These are phyloP conservation scores for Rhinocladiella similis DNA, from an alignment of 2,329 filamentous ascomycete species.

Conservation along the genomic window DNA sequence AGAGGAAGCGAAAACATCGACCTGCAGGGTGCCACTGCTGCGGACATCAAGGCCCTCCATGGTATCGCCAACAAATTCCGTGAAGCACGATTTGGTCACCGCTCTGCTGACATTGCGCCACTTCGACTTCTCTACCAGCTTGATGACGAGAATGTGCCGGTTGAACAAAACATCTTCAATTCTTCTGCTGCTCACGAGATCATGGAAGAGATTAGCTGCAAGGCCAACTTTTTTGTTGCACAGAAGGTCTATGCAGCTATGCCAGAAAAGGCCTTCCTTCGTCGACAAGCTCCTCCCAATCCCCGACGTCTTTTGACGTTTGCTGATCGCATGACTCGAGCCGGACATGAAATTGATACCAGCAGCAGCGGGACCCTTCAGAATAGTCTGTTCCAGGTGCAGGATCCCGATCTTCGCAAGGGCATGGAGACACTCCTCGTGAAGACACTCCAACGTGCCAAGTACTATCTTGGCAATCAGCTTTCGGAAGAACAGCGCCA, in stretches of 20 bases:
- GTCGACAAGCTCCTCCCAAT: conserved; percentile 82
- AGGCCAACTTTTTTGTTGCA: conserved; percentile 86
- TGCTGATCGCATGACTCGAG: conserved; percentile 85
- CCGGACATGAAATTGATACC: conserved; percentile 87
- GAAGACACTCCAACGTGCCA: conserved; percentile 94
- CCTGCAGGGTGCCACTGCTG: conserved; percentile 65
- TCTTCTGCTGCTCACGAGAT: conserved; percentile 86
- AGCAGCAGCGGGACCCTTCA: conserved; percentile 88
- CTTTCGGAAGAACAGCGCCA: conserved; percentile 73
- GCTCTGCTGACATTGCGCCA: conserved; percentile 75
- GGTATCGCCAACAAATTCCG: conserved; percentile 86
- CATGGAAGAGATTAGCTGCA: conserved; percentile 92
- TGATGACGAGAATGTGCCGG: conserved; percentile 96
- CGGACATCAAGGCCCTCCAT: conserved; percentile 78
- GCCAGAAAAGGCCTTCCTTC: conserved; percentile 89
- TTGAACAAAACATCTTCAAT: conserved; percentile 95
- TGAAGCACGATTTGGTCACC: conserved; percentile 79
- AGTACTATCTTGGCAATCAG: conserved; percentile 87
- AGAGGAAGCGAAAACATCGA: conserved; percentile 62
- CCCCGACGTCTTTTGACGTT: conserved; percentile 86
- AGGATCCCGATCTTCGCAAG: conserved; percentile 85
- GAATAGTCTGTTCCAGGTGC: conserved; percentile 91
- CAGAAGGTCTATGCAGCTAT: conserved; percentile 76
- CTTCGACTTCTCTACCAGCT: conserved; percentile 89
- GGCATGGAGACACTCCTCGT: conserved; percentile 95